phyloP scores from a whole-genome alignment of 495 filamentous ascomycete species.

The Penicillium argentinense region DNA sequence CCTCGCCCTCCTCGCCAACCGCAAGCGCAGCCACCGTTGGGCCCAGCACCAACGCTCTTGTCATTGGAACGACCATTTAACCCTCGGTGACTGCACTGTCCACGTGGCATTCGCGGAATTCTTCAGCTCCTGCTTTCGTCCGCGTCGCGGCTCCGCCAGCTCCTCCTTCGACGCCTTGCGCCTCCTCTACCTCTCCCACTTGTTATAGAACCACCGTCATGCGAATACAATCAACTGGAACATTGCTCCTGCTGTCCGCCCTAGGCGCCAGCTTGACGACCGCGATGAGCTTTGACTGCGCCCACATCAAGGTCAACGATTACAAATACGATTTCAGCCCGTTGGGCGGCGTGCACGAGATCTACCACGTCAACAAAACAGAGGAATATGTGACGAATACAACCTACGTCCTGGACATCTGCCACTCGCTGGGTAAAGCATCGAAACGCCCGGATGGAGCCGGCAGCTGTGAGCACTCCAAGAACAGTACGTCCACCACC shows the following conservation, averaged over 20 bases:
- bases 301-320: constrained; percentile 54
- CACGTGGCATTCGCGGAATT: too few species aligned
- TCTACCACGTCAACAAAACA: constrained; percentile 55
- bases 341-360: constrained; percentile 74
- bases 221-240: constrained; percentile 36
- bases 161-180: too few species aligned
- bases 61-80: neutral
- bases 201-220: constrained; percentile 25
- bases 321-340: constrained; percentile 63
- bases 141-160: neutral
- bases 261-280: constrained; percentile 41
- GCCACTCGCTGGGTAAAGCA: constrained; percentile 58
- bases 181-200: constrained; percentile 1
- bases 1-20: constrained; percentile 1
- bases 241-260: constrained; percentile 49
- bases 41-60: too few species aligned
- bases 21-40: too few species aligned
- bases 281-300: constrained; percentile 60
- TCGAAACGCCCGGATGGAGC: constrained; percentile 55
- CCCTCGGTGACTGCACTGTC: too few species aligned
- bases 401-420: constrained; percentile 89
- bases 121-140: too few species aligned
- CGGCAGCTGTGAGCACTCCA: constrained; percentile 58
- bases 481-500: constrained; percentile 30
- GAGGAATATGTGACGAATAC: constrained; percentile 59